Percentiles rank a stretch among this genome's conserved stretches.
These are phyloP conservation scores for Sclerotinia glacialis DNA, from an alignment of 2,329 filamentous ascomycete genomes.

Conservation along the genomic window DNA sequence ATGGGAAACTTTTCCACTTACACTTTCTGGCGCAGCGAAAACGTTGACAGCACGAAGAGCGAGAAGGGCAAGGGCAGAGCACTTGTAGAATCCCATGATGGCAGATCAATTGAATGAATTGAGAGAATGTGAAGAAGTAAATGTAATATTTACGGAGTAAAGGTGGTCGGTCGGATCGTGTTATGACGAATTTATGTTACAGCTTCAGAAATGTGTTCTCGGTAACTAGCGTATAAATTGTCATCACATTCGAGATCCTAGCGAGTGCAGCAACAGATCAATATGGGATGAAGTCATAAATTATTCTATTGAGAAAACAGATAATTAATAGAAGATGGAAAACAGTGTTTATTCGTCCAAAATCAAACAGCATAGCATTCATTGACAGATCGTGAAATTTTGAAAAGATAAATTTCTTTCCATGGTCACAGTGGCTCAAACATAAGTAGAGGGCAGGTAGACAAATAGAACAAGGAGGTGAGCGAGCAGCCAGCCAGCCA, in stretches of 20 bases:
- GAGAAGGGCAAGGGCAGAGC: constrained; percentile 68
- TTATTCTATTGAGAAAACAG: background rate
- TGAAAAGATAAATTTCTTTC: too few species aligned
- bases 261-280: constrained; percentile 5
- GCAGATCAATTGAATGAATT: constrained; percentile 26
- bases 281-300: constrained; percentile 2
- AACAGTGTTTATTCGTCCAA: background rate
- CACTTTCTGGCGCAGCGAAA: constrained; percentile 55
- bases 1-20: constrained; percentile 44
- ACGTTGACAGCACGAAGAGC: constrained; percentile 66
- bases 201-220: constrained; percentile 24
- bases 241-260: background rate
- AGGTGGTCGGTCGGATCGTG: constrained; percentile 12
- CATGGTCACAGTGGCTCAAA: background rate
- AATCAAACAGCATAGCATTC: background rate
- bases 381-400: background rate
- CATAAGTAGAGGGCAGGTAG: background rate
- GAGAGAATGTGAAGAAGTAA: constrained; percentile 2
- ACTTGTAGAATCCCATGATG: constrained; percentile 71
- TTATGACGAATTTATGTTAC: constrained; percentile 14
- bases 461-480: background rate
- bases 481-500: background rate
- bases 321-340: background rate
- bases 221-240: constrained; percentile 19
- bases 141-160: background rate